These are phyloP conservation scores for Malus asiatica DNA, from an alignment of 306 rosid genomes.

Conservation along the genomic window DNA sequence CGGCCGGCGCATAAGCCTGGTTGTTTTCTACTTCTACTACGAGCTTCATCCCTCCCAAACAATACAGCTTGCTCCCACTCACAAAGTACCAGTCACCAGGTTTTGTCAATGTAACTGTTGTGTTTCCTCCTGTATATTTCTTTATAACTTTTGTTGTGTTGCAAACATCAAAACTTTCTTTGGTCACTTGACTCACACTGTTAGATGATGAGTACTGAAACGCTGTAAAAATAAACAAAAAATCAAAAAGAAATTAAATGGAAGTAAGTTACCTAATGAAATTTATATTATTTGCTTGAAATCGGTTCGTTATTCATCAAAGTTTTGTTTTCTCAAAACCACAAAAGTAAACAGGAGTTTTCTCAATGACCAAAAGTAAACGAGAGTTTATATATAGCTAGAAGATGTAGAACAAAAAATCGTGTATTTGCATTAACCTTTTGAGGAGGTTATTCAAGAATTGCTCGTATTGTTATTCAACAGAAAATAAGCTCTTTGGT, in stretches of 20 bases:
- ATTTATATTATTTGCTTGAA: neutral
- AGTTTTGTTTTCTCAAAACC: too few species aligned
- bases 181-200: slow-evolving; percentile 52
- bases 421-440: neutral
- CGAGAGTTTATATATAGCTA: neutral
- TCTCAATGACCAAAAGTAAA: too few species aligned
- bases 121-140: slow-evolving; percentile 51
- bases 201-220: slow-evolving; percentile 69
- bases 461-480: neutral
- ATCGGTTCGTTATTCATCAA: too few species aligned
- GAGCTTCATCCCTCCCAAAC: slow-evolving; percentile 90
- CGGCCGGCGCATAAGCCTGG: slow-evolving; percentile 31
- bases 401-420: neutral
- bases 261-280: neutral
- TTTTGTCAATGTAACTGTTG: slow-evolving; percentile 52
- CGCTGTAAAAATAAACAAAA: slow-evolving; percentile 20
- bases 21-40: slow-evolving; percentile 36
- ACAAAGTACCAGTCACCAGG: slow-evolving; percentile 65
- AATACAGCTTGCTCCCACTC: slow-evolving; percentile 55
- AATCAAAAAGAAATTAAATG: neutral
- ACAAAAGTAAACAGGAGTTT: too few species aligned
- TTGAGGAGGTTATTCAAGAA: neutral
- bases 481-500: neutral
- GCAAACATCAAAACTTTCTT: slow-evolving; percentile 48
- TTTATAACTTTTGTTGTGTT: slow-evolving; percentile 48